These are phyloP conservation scores for Blastomyces percursus DNA, from an alignment of 2,329 filamentous ascomycete genomes.

Conservation along the genomic window DNA sequence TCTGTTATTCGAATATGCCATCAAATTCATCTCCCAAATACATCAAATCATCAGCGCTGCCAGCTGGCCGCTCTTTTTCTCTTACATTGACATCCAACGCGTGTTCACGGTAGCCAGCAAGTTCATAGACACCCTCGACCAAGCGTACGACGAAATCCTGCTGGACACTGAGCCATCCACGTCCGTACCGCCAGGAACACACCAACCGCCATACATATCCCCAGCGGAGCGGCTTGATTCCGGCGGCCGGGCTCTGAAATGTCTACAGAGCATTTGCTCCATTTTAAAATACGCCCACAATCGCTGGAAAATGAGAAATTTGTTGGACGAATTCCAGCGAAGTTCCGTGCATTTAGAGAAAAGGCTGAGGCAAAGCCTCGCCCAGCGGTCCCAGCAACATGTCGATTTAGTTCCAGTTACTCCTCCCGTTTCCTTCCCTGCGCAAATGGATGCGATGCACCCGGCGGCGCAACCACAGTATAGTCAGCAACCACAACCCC, in stretches of 20 bases:
- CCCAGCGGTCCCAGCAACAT: not conserved
- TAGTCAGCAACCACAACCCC: not conserved
- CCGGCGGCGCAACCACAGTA: not conserved
- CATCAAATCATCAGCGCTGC: conserved; percentile 54
- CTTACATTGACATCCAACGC: conserved; percentile 77
- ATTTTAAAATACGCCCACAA: conserved; percentile 25
- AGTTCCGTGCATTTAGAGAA: conserved; percentile 21
- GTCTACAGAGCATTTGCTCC: conserved; percentile 23
- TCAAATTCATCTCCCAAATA: conserved; percentile 69
- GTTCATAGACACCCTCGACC: conserved; percentile 46
- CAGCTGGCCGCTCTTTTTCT: conserved; percentile 57
- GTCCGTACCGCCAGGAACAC: conserved; percentile 22
- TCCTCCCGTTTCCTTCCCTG: not conserved
- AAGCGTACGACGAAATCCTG: conserved; percentile 40
- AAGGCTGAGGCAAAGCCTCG: conserved; percentile 17
- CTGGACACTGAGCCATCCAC: conserved; percentile 19
- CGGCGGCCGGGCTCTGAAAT: conserved; percentile 24
- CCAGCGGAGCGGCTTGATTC: conserved; percentile 26
- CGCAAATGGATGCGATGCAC: not conserved
- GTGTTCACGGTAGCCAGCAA: conserved; percentile 59
- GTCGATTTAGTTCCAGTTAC: not conserved
- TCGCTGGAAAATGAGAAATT: conserved; percentile 25
- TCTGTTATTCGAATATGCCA: conserved; percentile 75
- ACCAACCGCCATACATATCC: conserved; percentile 23
- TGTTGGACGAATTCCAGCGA: conserved; percentile 25